Base-by-base conservation (phyloP, 2,329 filamentous ascomycete genomes). In the Botrytis squamosa region DNA sequence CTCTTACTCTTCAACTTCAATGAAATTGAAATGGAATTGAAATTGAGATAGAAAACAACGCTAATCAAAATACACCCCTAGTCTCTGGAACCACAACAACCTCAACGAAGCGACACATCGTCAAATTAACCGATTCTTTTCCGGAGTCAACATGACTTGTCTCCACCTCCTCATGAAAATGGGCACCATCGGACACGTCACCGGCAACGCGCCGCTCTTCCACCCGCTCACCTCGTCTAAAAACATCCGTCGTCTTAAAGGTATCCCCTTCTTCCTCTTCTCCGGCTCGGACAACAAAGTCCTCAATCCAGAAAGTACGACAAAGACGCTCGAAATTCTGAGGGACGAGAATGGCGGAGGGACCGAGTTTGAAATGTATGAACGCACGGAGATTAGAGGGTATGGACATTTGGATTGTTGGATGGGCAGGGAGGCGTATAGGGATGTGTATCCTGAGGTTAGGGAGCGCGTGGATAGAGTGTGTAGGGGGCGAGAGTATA, bases 41-140 rank as follows among this genome's bases (percentile, higher is more conserved):
- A 44, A 14, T 6, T 40, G 4, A 52, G 5, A n/a, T 52, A 10
- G 12, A 46, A 16, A 29, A 42, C 6, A n/a, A 49, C 40, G 25
- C 52, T 60, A 73, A 73, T 57, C 33, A 36, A 55, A 38, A 25
- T 36, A 33, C 29, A 14, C 18, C 10, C 14, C 10, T 16, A 80
- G 83, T 42, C 80, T 84, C 81, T 92, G 89, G 89, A 89, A 86
- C 78, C 90, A 92, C 80, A 80, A 77, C 5, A 91, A 92, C 80
- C 85, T 92, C 44, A 91, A 91, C 82, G 88, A 88, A 81, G 88
- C 86, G 4, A 92, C 90, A 3, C 90, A 92, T 81, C 82, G 85
- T 0, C 86, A 90, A 78, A 86, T 91, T 65, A 85, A 89, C 79
- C 85, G 86, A 46, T 89, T 91, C 81, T 88, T 92, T 73, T 87